Conservation (phyloP, 2,329 filamentous ascomycete species). For the Fusarium gaditjirri region DNA sequence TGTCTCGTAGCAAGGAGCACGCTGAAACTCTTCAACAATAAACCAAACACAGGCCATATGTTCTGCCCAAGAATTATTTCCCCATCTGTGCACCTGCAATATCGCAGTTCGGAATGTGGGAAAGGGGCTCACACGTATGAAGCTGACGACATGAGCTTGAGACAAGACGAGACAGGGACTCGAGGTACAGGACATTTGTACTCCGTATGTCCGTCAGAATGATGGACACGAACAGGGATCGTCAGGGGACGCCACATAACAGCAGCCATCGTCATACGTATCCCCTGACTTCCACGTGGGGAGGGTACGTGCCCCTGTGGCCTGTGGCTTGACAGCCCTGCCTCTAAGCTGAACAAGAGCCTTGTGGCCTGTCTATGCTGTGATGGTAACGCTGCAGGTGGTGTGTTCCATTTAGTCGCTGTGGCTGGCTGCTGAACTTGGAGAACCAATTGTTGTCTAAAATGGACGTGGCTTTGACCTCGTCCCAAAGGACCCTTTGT, state of each 20-base stretch:
- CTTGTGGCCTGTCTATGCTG: background rate
- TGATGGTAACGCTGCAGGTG: conserved; percentile 9
- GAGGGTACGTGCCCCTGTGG: conserved; percentile 18
- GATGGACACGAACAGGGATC: conserved; percentile 33
- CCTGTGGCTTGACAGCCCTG: conserved; percentile 35
- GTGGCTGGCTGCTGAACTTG: conserved; percentile 26
- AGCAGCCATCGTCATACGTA: conserved; percentile 13
- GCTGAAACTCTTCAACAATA: conserved; percentile 10
- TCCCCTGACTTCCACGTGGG: conserved; percentile 37
- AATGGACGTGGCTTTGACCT: conserved; percentile 28
- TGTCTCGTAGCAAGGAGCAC: conserved; percentile 26
- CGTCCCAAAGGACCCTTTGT: conserved; percentile 8
- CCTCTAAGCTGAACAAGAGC: conserved; percentile 8
- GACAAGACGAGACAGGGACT: background rate
- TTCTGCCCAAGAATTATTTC: conserved; percentile 12
- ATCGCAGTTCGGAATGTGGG: conserved; percentile 19
- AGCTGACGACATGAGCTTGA: conserved; percentile 29
- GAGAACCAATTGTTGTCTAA: conserved; percentile 7
- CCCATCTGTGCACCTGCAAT: conserved; percentile 37
- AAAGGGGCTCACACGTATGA: conserved; percentile 30
- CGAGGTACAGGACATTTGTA: background rate
- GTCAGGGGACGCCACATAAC: conserved; percentile 37
- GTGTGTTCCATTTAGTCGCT: conserved; percentile 8
- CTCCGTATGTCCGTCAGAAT: conserved; percentile 20
- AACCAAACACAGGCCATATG: conserved; percentile 14